Evolutionary conservation across 2,329 filamentous ascomycete species (phyloP), one percentile per base, ranked within the genome.

Genomic region (Epichloe festucae): DNA sequence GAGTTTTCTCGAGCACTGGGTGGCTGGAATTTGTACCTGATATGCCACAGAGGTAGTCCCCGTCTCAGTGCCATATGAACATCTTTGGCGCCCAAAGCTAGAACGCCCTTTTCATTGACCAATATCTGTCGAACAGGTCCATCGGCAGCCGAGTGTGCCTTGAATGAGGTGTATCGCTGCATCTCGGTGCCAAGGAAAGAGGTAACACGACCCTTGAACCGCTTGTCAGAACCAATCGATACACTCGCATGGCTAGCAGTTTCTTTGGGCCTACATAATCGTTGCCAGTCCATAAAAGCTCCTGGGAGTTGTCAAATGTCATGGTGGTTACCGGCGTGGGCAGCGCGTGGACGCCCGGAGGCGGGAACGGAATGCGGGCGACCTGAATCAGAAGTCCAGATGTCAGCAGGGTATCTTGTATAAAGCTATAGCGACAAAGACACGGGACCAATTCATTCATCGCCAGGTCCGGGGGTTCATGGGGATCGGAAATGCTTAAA

Each of bases 241-340:
- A 8, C 27, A 7, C 4, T 17, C n/a, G 34, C 4, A 43, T 12
- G 15, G 19, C 34, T n/a, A 23, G 45, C 35, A 21, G n/a, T 7
- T 48, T 12, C 34, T 61, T 79, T 73, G 12, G 41, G 15, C 53
- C 44, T 74, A 93, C 88, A 75, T 84, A 88, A 71, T 93, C 87
- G 67, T 93, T 95, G 46, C 90, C 94, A 3, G 84, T 82, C 93
- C 94, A 98, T 50, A 98, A 71, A 38, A 98, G 77, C 67, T 98
- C 93, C 66, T 95, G 86, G 40, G 78, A 76, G 52, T 85, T 85
- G 67, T 98, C 93, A 68, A 98, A 98, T 46, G 86, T 85, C 67
- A 96, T 79, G 3, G 89, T 84, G 44, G 86, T 84, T 58, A 89
- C 81, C 52, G 81, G 81, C 21, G 85, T 85, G 43, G 83, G 78